phyloP scores from a whole-genome alignment of 148 eudicot species.

The Vaccinium darrowii region DNA sequence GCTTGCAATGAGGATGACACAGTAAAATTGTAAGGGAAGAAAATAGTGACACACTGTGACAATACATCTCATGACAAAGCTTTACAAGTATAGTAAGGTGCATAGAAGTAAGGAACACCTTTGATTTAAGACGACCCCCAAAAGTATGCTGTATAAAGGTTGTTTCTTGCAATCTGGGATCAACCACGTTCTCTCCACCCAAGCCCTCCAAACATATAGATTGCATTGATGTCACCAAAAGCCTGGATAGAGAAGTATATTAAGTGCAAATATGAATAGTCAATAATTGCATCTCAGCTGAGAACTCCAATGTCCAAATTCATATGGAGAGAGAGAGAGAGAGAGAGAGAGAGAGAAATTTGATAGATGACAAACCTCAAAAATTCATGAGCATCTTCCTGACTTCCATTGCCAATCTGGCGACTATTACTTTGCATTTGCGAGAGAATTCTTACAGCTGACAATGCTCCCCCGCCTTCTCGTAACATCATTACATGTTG shows the following conservation, averaged over 20 bases:
- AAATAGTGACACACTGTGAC: neutral
- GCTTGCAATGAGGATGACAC: constrained; percentile 17
- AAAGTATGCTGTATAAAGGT: constrained; percentile 87
- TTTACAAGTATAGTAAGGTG: neutral
- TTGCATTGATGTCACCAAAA: constrained; percentile 93
- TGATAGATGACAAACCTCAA: constrained; percentile 54
- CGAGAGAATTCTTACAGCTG: constrained; percentile 68
- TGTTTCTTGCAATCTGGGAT: constrained; percentile 81
- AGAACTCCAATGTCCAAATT: neutral
- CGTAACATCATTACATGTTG: constrained; percentile 68
- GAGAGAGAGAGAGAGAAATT: neutral
- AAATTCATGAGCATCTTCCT: constrained; percentile 99
- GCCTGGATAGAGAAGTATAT: constrained; percentile 42
- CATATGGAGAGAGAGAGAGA: neutral
- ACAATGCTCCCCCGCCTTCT: constrained; percentile 74
- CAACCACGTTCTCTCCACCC: constrained; percentile 80
- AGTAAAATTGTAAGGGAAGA: neutral
- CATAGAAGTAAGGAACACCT: constrained; percentile 40
- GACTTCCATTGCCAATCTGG: constrained; percentile 91
- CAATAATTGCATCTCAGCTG: constrained; percentile 2
- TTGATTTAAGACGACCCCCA: constrained; percentile 85
- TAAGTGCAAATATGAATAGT: constrained; percentile 5
- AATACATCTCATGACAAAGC: neutral
- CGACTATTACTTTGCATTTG: constrained; percentile 71
- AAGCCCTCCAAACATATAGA: constrained; percentile 80